Evolutionary conservation across 768 basidiomycete species (phyloP), one percentile per base, ranked within the genome.

Genomic region (Suillus luteus): DNA sequence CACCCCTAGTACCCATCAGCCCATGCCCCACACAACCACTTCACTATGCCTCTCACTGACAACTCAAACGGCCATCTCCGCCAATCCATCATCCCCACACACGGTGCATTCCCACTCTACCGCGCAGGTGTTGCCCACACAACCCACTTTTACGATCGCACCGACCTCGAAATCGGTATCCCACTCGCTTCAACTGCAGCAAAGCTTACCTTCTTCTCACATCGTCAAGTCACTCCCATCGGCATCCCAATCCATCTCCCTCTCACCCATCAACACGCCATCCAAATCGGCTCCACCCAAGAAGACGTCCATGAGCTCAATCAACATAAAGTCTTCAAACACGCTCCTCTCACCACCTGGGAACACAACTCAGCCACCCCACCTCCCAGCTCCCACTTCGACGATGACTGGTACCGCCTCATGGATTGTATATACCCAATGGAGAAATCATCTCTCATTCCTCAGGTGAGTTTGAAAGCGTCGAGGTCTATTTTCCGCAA

Each of bases 251-350:
- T 75, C 0, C 73, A 75, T 9, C 77, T 78, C 24, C 69, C 75
- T 1, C 66, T 72, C 48, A 77, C 76, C 24, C 75, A 76, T 44
- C 70, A 66, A 1, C 70, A 77, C 2, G 77, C 75, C 1, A 49
- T 66, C 14, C 67, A 76, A 3, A 68, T 74, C 6, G 73, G 76
- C 0, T 83, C 83, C 0, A 89, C 86, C 0, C 82, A 83, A 62
- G 87, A 81, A 37, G 90, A 92, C 73, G 77, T 90, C 24, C 69
- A 74, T 15, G 87, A 89, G 66, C 73, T 87, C 67, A 89, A 89
- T 66, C 72, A 75, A 12, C 70, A 80, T 68, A 71, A 72, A 33
- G 69, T 74, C 14, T 80, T 80, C n/a, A 71, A 77, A 62, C 73
- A 77, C 24, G 52, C 66, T 1, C 52, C 72, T 2, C 6, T 0